Evolutionary conservation across 768 basidiomycete genomes (phyloP), one percentile per base, ranked within the genome.

Genomic region (Rhodotorula diobovata): DNA sequence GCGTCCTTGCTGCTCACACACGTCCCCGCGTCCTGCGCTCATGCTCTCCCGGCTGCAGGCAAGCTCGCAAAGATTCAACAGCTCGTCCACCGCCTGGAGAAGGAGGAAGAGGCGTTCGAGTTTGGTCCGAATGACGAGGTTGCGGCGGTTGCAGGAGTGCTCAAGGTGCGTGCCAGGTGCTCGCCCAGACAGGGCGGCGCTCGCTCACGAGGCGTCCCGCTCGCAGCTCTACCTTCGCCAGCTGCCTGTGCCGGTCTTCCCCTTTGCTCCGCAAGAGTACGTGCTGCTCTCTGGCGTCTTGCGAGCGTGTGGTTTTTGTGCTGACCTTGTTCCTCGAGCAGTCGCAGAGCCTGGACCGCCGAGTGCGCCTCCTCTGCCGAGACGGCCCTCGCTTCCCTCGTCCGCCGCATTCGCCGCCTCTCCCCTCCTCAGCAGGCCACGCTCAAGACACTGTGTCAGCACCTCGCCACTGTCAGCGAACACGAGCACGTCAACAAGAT

Each of bases 191-290:
- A 21, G 8, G 11, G 18, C 15, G 10, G 20, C 14, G 32, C 11
- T 32, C 32, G 34, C 50, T 41, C 45, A 34, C 23, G 15, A 2
- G 39, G 41, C 18, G 14, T 15, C 8, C 6, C 46, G 30, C 25
- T 4, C 58, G 58, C 41, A 59, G 77, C 76, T 77, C 11, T 78
- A 76, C 64, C 70, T 79, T 2, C 75, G 78, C 2, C 78, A 79
- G 45, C 72, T 79, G 0, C 78, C 78, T 0, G 54, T 61, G 21
- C 68, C 78, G 1, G 71, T 79, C 30, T 74, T 76, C 59, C 59
- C 68, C 28, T 76, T 76, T 46, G 21, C 71, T 25, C 41, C 56
- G 16, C 43, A 50, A 32, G 77, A 77, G 58, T 59, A 20, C 16
- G 58, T 59, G 12, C 56, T 63, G n/a, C 48, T 37, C 61, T 2